phyloP scores from a whole-genome alignment of 768 basidiomycete species.

The Astraeus odoratus region DNA sequence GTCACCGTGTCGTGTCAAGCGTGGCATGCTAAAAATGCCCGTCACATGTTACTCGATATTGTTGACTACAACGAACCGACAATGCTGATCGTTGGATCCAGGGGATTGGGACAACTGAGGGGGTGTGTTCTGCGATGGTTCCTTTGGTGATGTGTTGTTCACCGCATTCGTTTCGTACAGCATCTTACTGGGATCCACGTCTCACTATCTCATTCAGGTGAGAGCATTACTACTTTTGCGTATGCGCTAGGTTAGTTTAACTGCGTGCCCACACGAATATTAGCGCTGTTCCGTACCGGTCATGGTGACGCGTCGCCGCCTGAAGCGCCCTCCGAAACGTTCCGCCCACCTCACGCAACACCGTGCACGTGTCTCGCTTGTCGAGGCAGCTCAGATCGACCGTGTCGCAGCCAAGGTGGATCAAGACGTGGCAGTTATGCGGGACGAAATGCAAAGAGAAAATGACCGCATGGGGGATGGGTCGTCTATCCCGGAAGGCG shows the following conservation, averaged over 20 bases:
- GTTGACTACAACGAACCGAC: slow-evolving; percentile 82
- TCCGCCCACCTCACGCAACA: slow-evolving; percentile 77
- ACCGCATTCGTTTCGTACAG: slow-evolving; percentile 34
- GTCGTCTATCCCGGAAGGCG: slow-evolving; percentile 8
- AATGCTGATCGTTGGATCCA: slow-evolving; percentile 94
- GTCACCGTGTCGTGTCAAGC: slow-evolving; percentile 89
- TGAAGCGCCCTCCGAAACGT: slow-evolving; percentile 80
- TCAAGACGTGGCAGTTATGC: slow-evolving; percentile 75
- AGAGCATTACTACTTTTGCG: slow-evolving; percentile 7
- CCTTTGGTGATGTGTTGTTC: too few relatives aligned
- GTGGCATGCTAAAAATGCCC: slow-evolving; percentile 92
- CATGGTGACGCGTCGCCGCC: slow-evolving; percentile 90
- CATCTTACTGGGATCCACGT: slow-evolving; percentile 90
- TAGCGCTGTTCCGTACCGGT: slow-evolving; percentile 93
- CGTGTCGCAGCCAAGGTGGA: slow-evolving; percentile 82
- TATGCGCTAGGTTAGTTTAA: slow-evolving; percentile 1
- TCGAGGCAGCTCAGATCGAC: slow-evolving; percentile 81
- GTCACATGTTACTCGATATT: slow-evolving; percentile 88
- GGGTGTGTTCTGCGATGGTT: slow-evolving; percentile 46
- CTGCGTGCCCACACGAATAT: slow-evolving; percentile 3
- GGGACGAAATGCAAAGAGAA: slow-evolving; percentile 66
- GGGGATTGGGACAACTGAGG: slow-evolving; percentile 81
- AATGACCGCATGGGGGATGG: slow-evolving; percentile 35
- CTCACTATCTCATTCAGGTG: slow-evolving; percentile 87
- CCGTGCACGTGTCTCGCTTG: slow-evolving; percentile 77